Percentiles rank a stretch among this genome's conserved stretches.
These are phyloP conservation scores for Trypethelium eluteriae DNA, from an alignment of 495 filamentous ascomycete genomes.

Conservation along the genomic window DNA sequence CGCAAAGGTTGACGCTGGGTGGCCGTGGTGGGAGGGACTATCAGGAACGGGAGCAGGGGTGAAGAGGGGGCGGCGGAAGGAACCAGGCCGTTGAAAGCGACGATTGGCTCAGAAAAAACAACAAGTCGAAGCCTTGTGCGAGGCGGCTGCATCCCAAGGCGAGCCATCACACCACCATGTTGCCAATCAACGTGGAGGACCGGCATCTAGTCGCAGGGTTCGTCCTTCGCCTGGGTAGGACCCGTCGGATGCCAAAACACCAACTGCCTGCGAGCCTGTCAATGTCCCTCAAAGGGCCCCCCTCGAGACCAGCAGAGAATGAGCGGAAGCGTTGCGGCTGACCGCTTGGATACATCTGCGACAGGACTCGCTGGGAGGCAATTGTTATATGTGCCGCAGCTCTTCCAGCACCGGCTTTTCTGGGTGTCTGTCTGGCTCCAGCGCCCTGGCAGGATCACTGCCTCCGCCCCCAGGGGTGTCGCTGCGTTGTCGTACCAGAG, in stretches of 20 bases:
- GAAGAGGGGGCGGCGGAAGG: not conserved
- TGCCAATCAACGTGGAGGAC: constrained; percentile 6
- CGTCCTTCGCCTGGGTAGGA: not conserved
- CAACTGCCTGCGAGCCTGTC: constrained; percentile 8
- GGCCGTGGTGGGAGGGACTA: not conserved
- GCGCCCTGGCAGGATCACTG: constrained; percentile 1
- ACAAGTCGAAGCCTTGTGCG: not conserved
- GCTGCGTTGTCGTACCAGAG: not conserved
- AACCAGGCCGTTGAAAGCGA: not conserved
- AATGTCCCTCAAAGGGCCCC: not conserved
- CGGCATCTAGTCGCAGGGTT: not conserved
- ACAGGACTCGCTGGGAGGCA: not conserved
- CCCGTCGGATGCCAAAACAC: constrained; percentile 8
- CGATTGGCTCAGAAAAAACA: not conserved
- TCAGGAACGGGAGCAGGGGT: constrained; percentile 10
- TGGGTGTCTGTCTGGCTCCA: not conserved
- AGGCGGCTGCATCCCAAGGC: not conserved
- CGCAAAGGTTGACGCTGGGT: not conserved
- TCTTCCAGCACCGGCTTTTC: not conserved
- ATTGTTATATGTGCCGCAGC: constrained; percentile 8
- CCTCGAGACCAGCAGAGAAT: not conserved
- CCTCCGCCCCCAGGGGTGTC: not conserved
- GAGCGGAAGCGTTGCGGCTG: not conserved
- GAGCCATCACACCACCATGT: constrained; percentile 1
- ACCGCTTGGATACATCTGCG: not conserved